Base-by-base conservation (phyloP, 345 rosid genomes). In the Cardamine chenopodiifolia region DNA sequence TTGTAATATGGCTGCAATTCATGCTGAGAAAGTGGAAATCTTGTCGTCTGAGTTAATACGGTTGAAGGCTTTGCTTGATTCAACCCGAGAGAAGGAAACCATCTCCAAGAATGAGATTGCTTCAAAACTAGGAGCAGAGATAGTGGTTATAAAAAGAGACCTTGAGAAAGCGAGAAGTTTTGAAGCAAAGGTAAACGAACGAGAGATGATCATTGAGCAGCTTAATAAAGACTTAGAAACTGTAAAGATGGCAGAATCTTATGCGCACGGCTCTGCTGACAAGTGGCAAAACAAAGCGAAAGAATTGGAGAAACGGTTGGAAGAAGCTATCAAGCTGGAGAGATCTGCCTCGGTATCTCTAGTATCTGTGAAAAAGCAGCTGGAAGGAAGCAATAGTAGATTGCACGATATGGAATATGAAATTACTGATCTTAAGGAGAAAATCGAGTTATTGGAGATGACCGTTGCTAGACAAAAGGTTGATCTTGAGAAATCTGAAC, bases 201-300 rank as follows among this genome's bases (percentile, higher is more conserved):
- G 49, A 76, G 98, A 90, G 78, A 81, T 81, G 68, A 65, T 71
- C 52, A 74, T 89, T 20, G 97, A 95, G 68, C 90, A 81, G 81
- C 96, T 95, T 68, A 86, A 83, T 47, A 85, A 83, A 58, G 99
- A 92, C 20, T 75, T 91, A 62, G 93, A 89, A 82, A 93, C 97
- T 62, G 89, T 89, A 4, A 87, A 83, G 79, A 82, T 85, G 92
- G 97, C 94, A 7, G 97, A 89, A 78, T 83, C 94, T 69, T 95
- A 89, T 82, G 96, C 96, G 2, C 80, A 50, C 5, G 82, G 57
- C 81, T 82, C 84, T 29, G 84, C 83, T 13, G 88, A 83, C 58
- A 92, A 95, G 75, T 92, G 88, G 90, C 86, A 82, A 48, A 62
- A 52, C 77, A 83, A 74, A 67, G 74, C 79, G 1, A 83, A 75